phyloP scores from a whole-genome alignment of 75 land plant species.

The Adiantum capillusveneris region DNA sequence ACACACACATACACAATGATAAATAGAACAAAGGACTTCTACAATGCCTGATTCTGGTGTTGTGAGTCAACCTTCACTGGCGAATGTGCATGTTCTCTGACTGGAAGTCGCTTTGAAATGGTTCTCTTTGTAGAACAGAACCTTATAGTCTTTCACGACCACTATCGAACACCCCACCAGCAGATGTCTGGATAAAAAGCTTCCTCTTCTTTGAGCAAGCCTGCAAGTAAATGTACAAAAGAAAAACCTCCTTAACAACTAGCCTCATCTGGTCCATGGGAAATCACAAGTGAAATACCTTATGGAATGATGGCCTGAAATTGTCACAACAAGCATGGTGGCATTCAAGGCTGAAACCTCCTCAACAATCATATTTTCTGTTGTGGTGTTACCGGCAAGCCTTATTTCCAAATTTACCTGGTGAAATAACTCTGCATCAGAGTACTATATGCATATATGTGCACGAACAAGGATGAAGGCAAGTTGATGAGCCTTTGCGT shows the following conservation, averaged over 20 bases:
- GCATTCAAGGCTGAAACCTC: not conserved
- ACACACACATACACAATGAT: no score
- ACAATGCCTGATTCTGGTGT: no score
- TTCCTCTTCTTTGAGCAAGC: conserved; percentile 4
- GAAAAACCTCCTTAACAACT: not conserved
- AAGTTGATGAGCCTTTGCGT: no score
- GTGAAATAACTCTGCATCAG: not conserved
- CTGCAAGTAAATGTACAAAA: not conserved
- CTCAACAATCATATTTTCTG: not conserved
- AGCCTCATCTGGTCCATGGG: not conserved
- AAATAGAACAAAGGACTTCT: no score
- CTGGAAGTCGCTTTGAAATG: no score
- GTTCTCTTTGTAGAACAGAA: conserved; percentile 6
- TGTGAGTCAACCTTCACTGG: no score
- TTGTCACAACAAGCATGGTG: conserved; percentile 6
- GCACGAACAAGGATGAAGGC: not conserved
- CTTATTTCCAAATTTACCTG: not conserved
- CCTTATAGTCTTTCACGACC: conserved; percentile 1
- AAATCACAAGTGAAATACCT: not conserved
- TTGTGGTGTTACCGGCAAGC: not conserved
- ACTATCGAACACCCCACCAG: not conserved
- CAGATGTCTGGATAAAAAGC: not conserved
- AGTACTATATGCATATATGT: not conserved
- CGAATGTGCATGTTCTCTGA: no score
- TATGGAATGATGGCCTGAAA: not conserved